Evolutionary conservation across 345 rosid species (phyloP).

Genomic region (Brassica rapa): DNA sequence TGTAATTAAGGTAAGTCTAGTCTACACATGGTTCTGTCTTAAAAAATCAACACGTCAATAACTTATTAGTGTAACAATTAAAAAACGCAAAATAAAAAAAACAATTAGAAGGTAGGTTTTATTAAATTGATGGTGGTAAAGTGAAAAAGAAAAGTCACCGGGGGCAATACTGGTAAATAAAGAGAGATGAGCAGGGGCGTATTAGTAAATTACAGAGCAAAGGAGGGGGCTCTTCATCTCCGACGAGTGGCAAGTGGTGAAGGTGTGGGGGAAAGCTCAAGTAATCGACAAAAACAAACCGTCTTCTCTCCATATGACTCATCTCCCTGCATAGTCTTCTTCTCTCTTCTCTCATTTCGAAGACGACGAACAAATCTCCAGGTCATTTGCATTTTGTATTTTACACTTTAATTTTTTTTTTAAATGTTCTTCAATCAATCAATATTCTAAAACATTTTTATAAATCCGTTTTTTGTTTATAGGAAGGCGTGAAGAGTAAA

Average conservation of each 20-base stretch:
- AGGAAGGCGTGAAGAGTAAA: slow-evolving; percentile 27
- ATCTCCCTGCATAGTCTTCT: slow-evolving; percentile 28
- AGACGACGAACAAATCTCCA: slow-evolving; percentile 37
- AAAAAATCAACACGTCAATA: not conserved
- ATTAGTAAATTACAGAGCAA: slow-evolving; percentile 4
- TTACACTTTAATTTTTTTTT: slow-evolving; percentile 32
- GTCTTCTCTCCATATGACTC: slow-evolving; percentile 31
- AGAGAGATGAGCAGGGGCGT: slow-evolving; percentile 3
- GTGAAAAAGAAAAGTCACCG: not conserved
- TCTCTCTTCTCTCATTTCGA: slow-evolving; percentile 25
- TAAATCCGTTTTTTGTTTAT: not conserved
- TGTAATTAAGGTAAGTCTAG: not conserved
- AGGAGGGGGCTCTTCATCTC: slow-evolving; percentile 25
- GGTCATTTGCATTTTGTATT: slow-evolving; percentile 31
- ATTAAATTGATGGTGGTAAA: not conserved
- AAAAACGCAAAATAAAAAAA: not conserved
- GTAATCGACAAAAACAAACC: slow-evolving; percentile 40
- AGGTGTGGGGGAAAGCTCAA: slow-evolving; percentile 24
- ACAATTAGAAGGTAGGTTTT: not conserved
- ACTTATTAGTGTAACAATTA: not conserved
- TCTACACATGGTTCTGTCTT: not conserved
- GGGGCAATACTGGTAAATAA: slow-evolving; percentile 38
- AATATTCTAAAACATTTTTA: slow-evolving; percentile 24
- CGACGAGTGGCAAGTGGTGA: slow-evolving; percentile 41
- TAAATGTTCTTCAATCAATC: slow-evolving; percentile 23